Base-by-base conservation (phyloP, 352 stramenopile genomes). In the Pythium oligandrum region DNA sequence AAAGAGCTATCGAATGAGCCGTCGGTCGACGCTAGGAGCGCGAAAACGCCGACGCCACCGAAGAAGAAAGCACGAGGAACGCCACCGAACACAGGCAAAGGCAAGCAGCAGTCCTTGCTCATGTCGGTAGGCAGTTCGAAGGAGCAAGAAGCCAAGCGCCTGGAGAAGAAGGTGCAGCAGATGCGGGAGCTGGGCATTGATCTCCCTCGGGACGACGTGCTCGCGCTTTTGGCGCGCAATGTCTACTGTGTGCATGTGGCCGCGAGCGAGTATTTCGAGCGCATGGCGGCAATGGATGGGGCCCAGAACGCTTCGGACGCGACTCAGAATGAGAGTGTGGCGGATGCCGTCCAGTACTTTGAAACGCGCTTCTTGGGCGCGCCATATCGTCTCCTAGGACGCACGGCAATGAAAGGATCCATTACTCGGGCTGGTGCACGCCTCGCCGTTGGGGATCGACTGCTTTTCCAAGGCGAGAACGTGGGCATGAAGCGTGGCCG, bases 211-310 rank as follows among this genome's bases (percentile, higher is more conserved):
- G 64, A 77, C 6, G 65, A 84, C 9, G 56, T 88, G 50, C 59
- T 72, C 58, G 61, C 65, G 47, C 59, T 94, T 51, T 61, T 94
- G 46, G 68, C 78, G 40, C 74, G 73, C 44, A 89, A 90, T 51
- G 88, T 78, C 66, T 91, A 81, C 60, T 85, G 78, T 48, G 79
- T 94, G 11, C 69, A 66, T 6, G 75, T 70, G 12, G 81, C 81
- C 4, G 81, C 79, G 31, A 86, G 73, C 50, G 79, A 78, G 39
- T 90, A 85, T 68, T 94, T 91, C 55, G 83, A 94, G 54, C 70
- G 61, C 6, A 30, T 75, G 53, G 51, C 62, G 11, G 48, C 31
- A 34, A 53, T 42, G 38, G 12, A 8, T 8, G 12, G 0, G 38
- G 7, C 38, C 7, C 38, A 42, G 12, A 12, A 8, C 7, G 12